Base-by-base conservation (phyloP, 2,329 filamentous ascomycete genomes). In the Stachybotrys chartarum region DNA sequence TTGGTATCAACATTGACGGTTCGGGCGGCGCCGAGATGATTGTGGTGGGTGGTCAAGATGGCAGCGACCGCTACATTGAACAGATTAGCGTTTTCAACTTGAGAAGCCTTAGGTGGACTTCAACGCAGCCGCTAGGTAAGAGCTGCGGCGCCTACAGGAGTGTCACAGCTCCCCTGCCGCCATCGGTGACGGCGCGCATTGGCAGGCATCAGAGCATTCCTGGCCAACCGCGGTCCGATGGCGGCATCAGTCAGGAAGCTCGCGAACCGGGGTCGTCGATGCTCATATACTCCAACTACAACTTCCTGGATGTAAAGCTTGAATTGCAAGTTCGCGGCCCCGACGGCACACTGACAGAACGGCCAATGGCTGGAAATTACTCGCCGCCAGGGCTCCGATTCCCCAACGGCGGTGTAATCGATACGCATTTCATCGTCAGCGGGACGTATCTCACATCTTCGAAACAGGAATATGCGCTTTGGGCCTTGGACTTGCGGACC, bases 201-300 rank as follows among this genome's bases (percentile, higher is more conserved):
- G 88, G 88, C 51, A 84, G 81, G 60, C 78, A 79, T 51, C 63
- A 69, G 4, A 73, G 72, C 48, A 69, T 68, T 11, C 61, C 69
- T 16, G 45, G 45, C 10, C 70, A 75, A 47, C 35, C 50, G n/a
- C 72, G 75, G 7, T 66, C 68, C 3, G 79, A 82, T 6, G 68
- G 71, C 12, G 71, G 71, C n/a, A 76, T 78, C 58, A 78, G 77
- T 60, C 77, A 79, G 54, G 81, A 85, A 59, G 59, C 64, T 4
- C 77, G 78, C 32, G 83, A 86, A 52, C 70, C 80, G 0, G 82
- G 81, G 7, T 84, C 83, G 1, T 86, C 84, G 1, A 97, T 97
- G 91, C 80, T 99, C 59, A 95, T 99, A 50, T 99, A 99, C 71
- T 97, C 93, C 30, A 99, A 99, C 69, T 99, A 99, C 73, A 97